A percentile compares a stretch with the other conserved stretches of the same genome.
phyloP scores from a whole-genome alignment of 2,329 filamentous ascomycete genomes.

The Neofusicoccum sp. region DNA sequence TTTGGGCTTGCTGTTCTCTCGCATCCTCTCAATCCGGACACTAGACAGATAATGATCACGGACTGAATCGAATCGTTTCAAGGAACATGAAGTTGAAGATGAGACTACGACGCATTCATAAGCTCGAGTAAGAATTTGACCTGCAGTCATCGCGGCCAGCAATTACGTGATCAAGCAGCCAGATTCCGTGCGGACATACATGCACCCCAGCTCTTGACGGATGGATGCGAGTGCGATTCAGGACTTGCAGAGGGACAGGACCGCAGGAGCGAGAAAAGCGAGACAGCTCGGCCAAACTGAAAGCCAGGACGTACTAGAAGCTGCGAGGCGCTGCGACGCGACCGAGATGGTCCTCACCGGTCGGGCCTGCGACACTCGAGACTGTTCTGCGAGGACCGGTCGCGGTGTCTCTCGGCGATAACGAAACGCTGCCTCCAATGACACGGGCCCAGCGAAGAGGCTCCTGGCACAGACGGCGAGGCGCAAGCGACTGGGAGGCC shows the following conservation, averaged over 20 bases:
- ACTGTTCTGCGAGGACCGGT: not conserved
- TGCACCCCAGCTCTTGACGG: constrained; percentile 2
- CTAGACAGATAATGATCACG: constrained; percentile 12
- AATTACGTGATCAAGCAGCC: not conserved
- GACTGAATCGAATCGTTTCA: not conserved
- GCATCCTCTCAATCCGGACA: not conserved
- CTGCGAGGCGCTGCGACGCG: not conserved
- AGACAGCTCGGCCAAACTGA: not conserved
- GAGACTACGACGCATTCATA: not conserved
- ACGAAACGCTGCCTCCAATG: not conserved
- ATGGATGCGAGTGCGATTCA: not conserved
- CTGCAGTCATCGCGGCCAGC: not conserved
- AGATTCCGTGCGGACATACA: not conserved
- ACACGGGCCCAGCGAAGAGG: not conserved
- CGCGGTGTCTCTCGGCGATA: not conserved
- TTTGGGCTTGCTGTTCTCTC: not conserved
- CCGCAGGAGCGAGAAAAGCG: not conserved
- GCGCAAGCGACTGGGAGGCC: not conserved
- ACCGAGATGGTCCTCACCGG: not conserved
- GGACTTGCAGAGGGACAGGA: not conserved
- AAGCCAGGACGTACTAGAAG: constrained; percentile 2
- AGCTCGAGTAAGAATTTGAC: not conserved
- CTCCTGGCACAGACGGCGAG: not conserved
- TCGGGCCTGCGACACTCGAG: not conserved
- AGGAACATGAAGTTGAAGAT: constrained; percentile 1